Evolutionary conservation across 73 alveolate species (phyloP).

Genomic region (Urostyla sp.): DNA sequence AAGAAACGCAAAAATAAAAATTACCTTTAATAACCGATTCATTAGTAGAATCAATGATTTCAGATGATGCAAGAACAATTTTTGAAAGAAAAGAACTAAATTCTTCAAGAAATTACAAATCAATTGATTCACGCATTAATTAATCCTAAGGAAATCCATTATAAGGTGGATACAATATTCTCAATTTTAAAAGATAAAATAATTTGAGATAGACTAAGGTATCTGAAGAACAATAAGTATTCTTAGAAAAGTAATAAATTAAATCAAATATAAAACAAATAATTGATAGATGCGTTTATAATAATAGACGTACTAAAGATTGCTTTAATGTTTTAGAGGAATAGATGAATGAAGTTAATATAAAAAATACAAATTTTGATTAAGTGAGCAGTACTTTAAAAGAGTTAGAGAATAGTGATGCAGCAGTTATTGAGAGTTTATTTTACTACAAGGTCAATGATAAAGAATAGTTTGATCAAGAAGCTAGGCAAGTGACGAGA

Average conservation of each 20-base stretch:
- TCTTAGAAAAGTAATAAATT: neutral
- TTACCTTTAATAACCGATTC: no score
- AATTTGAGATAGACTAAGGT: no score
- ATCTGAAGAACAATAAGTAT: no score
- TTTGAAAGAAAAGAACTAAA: no score
- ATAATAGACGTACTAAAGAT: neutral
- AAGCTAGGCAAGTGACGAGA: slow-evolving; percentile 39
- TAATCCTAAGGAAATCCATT: no score
- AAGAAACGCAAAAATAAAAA: no score
- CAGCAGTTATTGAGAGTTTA: slow-evolving; percentile 47
- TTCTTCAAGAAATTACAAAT: no score
- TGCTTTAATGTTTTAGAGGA: neutral
- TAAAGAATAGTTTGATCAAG: neutral
- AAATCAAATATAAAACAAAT: neutral
- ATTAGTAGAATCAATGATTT: no score
- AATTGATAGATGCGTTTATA: slow-evolving; percentile 15
- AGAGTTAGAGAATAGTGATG: slow-evolving; percentile 49
- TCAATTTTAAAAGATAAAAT: no score
- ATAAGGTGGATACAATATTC: no score
- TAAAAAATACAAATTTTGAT: neutral
- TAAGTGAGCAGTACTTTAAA: slow-evolving; percentile 14
- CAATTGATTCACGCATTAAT: no score
- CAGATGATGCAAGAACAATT: no score
- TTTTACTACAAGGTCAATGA: slow-evolving; percentile 44
- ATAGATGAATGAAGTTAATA: slow-evolving; percentile 1